These are phyloP conservation scores for Barnettozyma californica DNA, from an alignment of 805 yeast genomes.

Conservation along the genomic window DNA sequence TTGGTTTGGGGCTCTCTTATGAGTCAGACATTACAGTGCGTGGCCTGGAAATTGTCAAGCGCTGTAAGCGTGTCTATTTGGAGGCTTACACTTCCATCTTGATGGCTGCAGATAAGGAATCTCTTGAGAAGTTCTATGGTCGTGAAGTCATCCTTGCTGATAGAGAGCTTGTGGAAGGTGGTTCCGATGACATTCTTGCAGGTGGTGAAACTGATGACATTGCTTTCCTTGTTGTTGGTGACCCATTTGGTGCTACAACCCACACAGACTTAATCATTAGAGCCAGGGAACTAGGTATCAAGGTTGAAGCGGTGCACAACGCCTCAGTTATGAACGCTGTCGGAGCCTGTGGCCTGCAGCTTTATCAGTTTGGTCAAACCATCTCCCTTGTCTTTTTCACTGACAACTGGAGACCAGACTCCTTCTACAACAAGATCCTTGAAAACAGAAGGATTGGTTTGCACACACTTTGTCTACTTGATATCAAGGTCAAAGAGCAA, in stretches of 20 bases:
- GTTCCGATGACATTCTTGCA: conserved; percentile 75
- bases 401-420: conserved; percentile 93
- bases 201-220: conserved; percentile 77
- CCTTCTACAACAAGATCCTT: conserved; percentile 82
- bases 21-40: conserved; percentile 90
- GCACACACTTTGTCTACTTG: conserved; percentile 83
- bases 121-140: conserved; percentile 81
- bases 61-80: conserved; percentile 84
- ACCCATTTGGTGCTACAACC: conserved; percentile 96
- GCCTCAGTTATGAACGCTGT: conserved; percentile 98
- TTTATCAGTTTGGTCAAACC: conserved; percentile 94
- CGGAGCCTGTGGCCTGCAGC: conserved; percentile 95
- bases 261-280: conserved; percentile 91
- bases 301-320: conserved; percentile 81
- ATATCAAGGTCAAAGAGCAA: conserved; percentile 95
- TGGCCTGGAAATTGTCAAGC: conserved; percentile 79
- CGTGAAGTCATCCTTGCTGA: conserved; percentile 84
- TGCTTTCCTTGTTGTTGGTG: conserved; percentile 95
- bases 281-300: conserved; percentile 79
- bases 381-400: conserved; percentile 96
- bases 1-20: conserved; percentile 89
- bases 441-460: conserved; percentile 89
- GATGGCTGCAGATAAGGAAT: conserved; percentile 81
- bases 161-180: conserved; percentile 88
- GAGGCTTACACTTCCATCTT: conserved; percentile 94